Evolutionary conservation across 1,284 basidiomycete species (phyloP).

Genomic region (Apiotrichum porosum): DNA sequence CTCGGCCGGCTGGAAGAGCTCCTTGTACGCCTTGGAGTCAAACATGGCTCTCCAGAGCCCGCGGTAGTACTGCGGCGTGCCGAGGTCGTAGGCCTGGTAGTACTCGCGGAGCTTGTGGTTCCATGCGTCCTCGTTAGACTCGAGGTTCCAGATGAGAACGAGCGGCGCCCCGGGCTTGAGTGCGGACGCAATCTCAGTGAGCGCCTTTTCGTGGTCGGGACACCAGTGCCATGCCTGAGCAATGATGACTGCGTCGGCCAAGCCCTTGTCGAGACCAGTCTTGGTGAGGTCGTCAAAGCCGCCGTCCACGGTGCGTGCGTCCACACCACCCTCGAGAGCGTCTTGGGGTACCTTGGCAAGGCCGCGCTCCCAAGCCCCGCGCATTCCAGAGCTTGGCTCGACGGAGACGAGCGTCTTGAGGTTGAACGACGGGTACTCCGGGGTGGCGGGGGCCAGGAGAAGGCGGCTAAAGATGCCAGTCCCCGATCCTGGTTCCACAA

Average conservation of each 20-base stretch:
- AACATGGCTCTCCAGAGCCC: slow-evolving; percentile 33
- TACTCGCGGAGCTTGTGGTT: slow-evolving; percentile 22
- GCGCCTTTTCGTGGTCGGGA: slow-evolving; percentile 39
- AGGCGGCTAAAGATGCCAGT: slow-evolving; percentile 51
- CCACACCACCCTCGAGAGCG: slow-evolving; percentile 2
- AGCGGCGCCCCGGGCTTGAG: slow-evolving; percentile 43
- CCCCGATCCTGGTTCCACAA: slow-evolving; percentile 46
- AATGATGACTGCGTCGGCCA: slow-evolving; percentile 45
- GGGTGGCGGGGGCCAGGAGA: slow-evolving; percentile 37
- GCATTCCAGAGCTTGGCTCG: slow-evolving; percentile 51
- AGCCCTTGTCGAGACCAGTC: slow-evolving; percentile 21
- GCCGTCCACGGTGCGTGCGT: slow-evolving; percentile 34
- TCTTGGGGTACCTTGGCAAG: slow-evolving; percentile 8
- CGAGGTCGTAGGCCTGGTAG: slow-evolving; percentile 35
- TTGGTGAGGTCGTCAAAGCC: slow-evolving; percentile 45
- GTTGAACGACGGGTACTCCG: slow-evolving; percentile 34
- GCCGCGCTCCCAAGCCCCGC: slow-evolving; percentile 35
- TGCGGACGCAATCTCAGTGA: slow-evolving; percentile 43
- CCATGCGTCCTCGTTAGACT: slow-evolving; percentile 22
- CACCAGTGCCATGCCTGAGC: slow-evolving; percentile 50
- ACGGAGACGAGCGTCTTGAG: slow-evolving; percentile 41
- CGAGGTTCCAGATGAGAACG: slow-evolving; percentile 48
- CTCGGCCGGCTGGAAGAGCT: slow-evolving; percentile 28
- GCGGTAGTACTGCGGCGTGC: slow-evolving; percentile 45
- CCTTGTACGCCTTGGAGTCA: slow-evolving; percentile 30